Percentiles rank a stretch among this genome's conserved stretches.
Conservation (phyloP, 345 rosid genomes). For the Brassica incana region DNA sequence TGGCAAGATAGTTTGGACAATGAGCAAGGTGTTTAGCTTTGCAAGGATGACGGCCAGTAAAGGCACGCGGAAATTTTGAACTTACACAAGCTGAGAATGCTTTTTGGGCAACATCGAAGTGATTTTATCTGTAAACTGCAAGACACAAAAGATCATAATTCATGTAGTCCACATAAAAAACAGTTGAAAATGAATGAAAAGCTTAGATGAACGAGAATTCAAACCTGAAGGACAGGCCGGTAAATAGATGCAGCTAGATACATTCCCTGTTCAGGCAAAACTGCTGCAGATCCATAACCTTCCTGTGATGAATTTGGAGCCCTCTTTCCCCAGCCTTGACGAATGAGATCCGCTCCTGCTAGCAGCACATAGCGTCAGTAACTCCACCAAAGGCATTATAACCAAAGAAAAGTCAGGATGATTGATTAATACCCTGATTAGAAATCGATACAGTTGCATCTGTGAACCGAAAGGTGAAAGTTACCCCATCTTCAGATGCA, state of each 20-base stretch:
- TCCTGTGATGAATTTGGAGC: conserved; percentile 79
- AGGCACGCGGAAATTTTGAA: conserved; percentile 5
- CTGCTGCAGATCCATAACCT: conserved; percentile 96
- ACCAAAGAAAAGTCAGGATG: conserved; percentile 21
- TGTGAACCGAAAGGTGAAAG: conserved; percentile 95
- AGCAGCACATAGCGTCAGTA: conserved; percentile 10
- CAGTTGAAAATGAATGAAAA: conserved; percentile 20
- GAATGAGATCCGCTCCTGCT: conserved; percentile 71
- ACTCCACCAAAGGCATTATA: conserved; percentile 18
- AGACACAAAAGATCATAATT: conserved; percentile 39
- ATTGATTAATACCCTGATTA: conserved; percentile 73
- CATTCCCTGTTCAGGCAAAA: conserved; percentile 98
- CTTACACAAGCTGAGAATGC: conserved; percentile 93
- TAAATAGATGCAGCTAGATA: conserved; percentile 93
- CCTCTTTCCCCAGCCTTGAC: conserved; percentile 93
- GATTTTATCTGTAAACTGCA: conserved; percentile 92
- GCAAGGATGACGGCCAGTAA: conserved; percentile 20
- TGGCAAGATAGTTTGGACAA: conserved; percentile 17
- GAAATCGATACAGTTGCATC: conserved; percentile 76
- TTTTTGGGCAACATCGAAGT: conserved; percentile 82
- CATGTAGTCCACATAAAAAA: not conserved
- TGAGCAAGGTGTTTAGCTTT: conserved; percentile 8
- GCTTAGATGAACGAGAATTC: conserved; percentile 35
- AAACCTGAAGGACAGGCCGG: conserved; percentile 94
- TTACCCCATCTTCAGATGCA: conserved; percentile 86